phyloP scores from a whole-genome alignment of 495 filamentous ascomycete genomes.

The Parathielavia appendiculata region DNA sequence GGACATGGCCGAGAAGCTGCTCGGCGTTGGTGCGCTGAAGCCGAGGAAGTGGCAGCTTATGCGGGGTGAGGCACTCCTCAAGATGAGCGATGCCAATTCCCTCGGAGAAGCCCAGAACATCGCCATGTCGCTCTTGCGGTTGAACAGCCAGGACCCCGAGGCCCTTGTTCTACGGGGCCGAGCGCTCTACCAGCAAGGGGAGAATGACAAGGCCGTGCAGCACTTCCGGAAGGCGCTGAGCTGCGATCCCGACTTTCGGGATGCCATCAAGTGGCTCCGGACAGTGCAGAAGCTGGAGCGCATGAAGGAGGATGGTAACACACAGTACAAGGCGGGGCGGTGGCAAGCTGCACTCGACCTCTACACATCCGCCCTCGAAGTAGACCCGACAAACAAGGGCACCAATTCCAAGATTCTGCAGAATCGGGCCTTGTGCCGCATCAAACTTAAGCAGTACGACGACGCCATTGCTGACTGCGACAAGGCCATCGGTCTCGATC shows the following conservation, averaged over 20 bases:
- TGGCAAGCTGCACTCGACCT: conserved; percentile 75
- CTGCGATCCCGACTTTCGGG: conserved; percentile 88
- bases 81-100: conserved; percentile 84
- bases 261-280: conserved; percentile 74
- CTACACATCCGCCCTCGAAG: conserved; percentile 75
- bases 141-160: conserved; percentile 88
- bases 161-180: conserved; percentile 85
- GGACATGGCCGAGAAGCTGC: conserved; percentile 74
- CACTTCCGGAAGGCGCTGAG: conserved; percentile 83
- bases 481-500: conserved; percentile 77
- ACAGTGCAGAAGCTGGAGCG: conserved; percentile 86
- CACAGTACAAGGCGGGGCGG: conserved; percentile 76
- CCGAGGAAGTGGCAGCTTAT: conserved; percentile 92
- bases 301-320: conserved; percentile 92
- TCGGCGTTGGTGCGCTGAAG: conserved; percentile 66
- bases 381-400: conserved; percentile 86
- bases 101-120: conserved; percentile 88
- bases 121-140: conserved; percentile 76
- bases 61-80: conserved; percentile 88
- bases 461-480: conserved; percentile 79
- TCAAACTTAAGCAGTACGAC: conserved; percentile 76
- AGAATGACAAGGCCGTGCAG: conserved; percentile 91
- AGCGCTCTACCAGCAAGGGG: conserved; percentile 82
- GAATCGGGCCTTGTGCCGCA: conserved; percentile 77
- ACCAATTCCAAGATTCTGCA: conserved; percentile 91